phyloP scores from a whole-genome alignment of 2,329 filamentous ascomycete species.

The Beauveria pseudobassiana region DNA sequence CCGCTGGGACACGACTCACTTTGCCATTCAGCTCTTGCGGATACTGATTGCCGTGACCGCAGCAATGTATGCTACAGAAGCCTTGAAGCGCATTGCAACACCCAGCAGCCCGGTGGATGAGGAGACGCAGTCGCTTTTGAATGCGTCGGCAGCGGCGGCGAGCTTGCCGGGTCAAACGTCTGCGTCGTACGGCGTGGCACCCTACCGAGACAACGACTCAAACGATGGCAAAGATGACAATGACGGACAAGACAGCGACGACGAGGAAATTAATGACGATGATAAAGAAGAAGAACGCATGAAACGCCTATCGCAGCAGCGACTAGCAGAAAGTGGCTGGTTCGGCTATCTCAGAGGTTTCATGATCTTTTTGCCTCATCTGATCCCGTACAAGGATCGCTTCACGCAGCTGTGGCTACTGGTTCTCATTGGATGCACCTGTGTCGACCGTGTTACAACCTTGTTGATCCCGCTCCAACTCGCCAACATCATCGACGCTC shows the following conservation, averaged over 20 bases:
- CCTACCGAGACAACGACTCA: background rate
- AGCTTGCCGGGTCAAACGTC: background rate
- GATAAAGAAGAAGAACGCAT: slow-evolving; percentile 19
- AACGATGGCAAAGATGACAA: slow-evolving; percentile 2
- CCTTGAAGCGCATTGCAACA: background rate
- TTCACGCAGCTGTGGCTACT: slow-evolving; percentile 20
- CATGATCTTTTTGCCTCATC: slow-evolving; percentile 18
- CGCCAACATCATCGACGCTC: slow-evolving; percentile 18
- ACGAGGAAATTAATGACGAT: slow-evolving; percentile 13
- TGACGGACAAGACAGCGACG: slow-evolving; percentile 4
- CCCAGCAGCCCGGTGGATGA: background rate
- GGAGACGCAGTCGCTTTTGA: background rate
- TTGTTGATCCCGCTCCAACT: slow-evolving; percentile 21
- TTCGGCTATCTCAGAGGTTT: slow-evolving; percentile 19
- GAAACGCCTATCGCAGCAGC: slow-evolving; percentile 17
- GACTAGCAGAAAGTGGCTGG: slow-evolving; percentile 20
- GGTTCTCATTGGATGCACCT: slow-evolving; percentile 16
- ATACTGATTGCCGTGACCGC: background rate
- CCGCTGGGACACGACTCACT: background rate
- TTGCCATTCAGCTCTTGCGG: background rate
- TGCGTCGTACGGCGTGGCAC: background rate
- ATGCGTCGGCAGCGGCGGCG: background rate
- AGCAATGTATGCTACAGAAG: background rate
- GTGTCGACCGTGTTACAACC: slow-evolving; percentile 17
- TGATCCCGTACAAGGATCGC: slow-evolving; percentile 19